Evolutionary conservation across 1,139 yeast species (phyloP), one percentile per base, ranked within the genome.

Genomic region (Diutina ranongensis): DNA sequence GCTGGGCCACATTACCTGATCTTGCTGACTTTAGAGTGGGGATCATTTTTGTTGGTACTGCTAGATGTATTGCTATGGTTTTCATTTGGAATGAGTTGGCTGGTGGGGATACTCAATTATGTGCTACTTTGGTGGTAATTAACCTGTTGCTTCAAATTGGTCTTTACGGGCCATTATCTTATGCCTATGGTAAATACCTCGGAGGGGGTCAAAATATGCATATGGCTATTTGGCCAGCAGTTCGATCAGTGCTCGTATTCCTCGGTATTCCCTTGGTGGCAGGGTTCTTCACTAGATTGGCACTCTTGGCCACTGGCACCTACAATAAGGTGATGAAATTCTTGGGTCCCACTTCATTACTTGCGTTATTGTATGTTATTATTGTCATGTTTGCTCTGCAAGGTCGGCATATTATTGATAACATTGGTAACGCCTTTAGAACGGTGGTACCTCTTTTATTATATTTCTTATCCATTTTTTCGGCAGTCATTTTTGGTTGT

Each of bases 41-140:
- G 0, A 63, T 78, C 5, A 74, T 78, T 38, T 68, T 78, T 72
- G 75, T 78, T 44, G 83, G 83, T 1, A 52, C 74, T 40, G 83
- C 81, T 2, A 57, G 83, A 48, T 78, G 83, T 55, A 76, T 78
- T 52, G 83, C 83, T 27, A 78, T 78, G 83, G 81, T 77, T 1
- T 58, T 78, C 44, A 57, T 77, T n/a, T 78, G 83, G 83, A 77
- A 74, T 54, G 71, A 73, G 21, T 62, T 78, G 18, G 77, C 81
- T 2, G 68, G 62, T 15, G 83, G 83, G 4, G 78, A 76, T 53
- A 58, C 60, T 45, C 65, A 66, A 34, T 60, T 74, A 46, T 78
- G 83, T 59, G 80, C 79, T 3, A 56, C 74, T 8, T 52, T 77
- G 20, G 82, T 78, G 1, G 61, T 76, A 8, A 54, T 76, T 44